Base-by-base conservation (phyloP, 768 basidiomycete genomes). In the Boletus vermiculosoides region DNA sequence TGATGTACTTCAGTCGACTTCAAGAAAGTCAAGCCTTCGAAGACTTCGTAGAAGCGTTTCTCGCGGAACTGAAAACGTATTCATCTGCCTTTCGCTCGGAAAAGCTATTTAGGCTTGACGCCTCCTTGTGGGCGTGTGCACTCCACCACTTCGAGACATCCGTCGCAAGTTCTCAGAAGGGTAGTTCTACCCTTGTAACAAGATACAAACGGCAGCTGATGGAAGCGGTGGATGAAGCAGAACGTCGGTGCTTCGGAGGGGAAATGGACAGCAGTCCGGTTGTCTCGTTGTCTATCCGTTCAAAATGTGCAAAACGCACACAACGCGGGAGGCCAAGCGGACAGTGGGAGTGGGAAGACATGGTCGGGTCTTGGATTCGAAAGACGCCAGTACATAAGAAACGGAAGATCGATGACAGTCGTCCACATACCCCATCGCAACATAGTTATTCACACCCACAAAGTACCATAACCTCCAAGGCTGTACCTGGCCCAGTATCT, bases 91-190 rank as follows among this genome's bases (percentile, higher is more conserved):
- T 85, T 16, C 66, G 69, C 20, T 65, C 64, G 0, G 70, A 74
- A 41, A 66, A 66, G 20, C 63, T 83, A 16, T 71, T 74, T 8
- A 69, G 60, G 8, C 72, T 81, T 18, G 80, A 83, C 51, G 80
- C 81, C 10, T 80, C 81, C 10, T 61, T 84, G 23, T 84, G 80
- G 78, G 74, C 76, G 16, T 81, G 79, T 53, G 77, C 77, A 6
- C 77, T 84, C 23, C 73, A 69, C 39, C 73, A 78, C 55, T 71
- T 83, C 52, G 83, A 84, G 56, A 64, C 68, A 41, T 63, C 63
- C 30, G 54, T 71, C 41, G 55, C 63, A 22, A 55, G 51, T 31
- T 48, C 64, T 36, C 64, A 67, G 52, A 66, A 66, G 49, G 65
- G 54, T 40, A 52, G 51, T 45, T 60, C 62, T 44, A 42, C 60